Evolutionary conservation across 176 grass and related monocot genomes (phyloP).

Genomic region (Aegilops longissima): DNA sequence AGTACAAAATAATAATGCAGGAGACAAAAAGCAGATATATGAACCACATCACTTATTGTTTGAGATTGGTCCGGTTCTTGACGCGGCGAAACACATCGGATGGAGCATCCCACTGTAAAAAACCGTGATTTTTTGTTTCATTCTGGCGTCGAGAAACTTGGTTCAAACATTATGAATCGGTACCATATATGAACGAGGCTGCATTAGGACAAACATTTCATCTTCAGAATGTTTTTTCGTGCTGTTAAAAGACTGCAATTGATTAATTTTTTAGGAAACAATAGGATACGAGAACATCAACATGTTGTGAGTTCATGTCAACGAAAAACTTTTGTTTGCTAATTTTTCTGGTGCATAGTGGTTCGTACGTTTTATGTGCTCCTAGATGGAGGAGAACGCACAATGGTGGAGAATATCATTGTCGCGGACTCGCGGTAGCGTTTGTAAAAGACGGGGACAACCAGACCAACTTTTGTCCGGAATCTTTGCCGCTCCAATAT

Average conservation of each 20-base stretch:
- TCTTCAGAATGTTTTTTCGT: background rate
- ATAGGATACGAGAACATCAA: background rate
- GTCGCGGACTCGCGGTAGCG: too few relatives aligned
- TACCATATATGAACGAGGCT: background rate
- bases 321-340: background rate
- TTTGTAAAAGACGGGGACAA: too few relatives aligned
- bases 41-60: background rate
- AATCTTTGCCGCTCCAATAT: background rate
- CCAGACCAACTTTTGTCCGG: fast-evolving
- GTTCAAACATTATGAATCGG: background rate
- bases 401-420: background rate
- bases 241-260: background rate
- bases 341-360: too few relatives aligned
- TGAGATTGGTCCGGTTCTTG: background rate
- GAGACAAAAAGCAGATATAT: background rate
- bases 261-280: background rate
- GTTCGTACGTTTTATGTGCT: background rate
- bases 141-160: background rate
- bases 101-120: too few relatives aligned
- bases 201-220: background rate
- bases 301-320: background rate
- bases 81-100: too few relatives aligned
- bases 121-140: background rate
- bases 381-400: background rate
- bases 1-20: background rate